Conservation (phyloP, 495 filamentous ascomycete species). For the Aspergillus heteromorphus region DNA sequence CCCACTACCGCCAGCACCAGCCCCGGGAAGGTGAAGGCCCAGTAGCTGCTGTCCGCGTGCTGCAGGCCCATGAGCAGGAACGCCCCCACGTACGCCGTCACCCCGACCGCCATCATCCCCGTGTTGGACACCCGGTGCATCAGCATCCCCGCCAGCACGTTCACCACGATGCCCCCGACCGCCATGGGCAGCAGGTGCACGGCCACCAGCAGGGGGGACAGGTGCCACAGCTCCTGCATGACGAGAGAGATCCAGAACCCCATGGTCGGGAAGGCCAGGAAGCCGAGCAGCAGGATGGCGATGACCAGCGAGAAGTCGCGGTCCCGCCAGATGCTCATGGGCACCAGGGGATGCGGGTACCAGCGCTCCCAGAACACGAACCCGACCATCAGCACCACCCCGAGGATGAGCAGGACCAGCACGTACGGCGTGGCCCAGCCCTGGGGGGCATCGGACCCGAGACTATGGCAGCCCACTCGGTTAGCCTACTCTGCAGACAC, state of each 20-base stretch:
- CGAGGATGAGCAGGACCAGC: conserved; percentile 56
- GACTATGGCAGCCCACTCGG: conserved; percentile 19
- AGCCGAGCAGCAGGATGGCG: conserved; percentile 17
- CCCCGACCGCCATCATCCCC: conserved; percentile 39
- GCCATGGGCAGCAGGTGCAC: conserved; percentile 53
- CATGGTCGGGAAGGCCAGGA: conserved; percentile 30
- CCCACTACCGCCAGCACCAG: conserved; percentile 47
- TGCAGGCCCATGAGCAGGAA: conserved; percentile 51
- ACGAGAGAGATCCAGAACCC: conserved; percentile 37
- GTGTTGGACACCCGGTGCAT: conserved; percentile 49
- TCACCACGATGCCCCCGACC: conserved; percentile 46
- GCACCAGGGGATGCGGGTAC: conserved; percentile 29
- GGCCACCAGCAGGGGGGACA: conserved; percentile 41
- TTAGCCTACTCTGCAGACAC: conserved; percentile 8
- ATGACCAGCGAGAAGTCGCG: conserved; percentile 34
- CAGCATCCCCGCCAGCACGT: conserved; percentile 50
- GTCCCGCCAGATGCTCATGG: conserved; percentile 34
- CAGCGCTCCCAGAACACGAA: conserved; percentile 61
- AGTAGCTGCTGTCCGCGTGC: conserved; percentile 46
- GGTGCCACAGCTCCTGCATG: conserved; percentile 38
- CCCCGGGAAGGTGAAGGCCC: conserved; percentile 49
- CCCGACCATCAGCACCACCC: conserved; percentile 48
- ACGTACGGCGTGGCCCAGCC: conserved; percentile 68
- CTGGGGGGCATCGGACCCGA: conserved; percentile 47
- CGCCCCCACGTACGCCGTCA: conserved; percentile 37